These are phyloP conservation scores for Rhododendron simsii DNA, from an alignment of 148 eudicot genomes.

Conservation along the genomic window DNA sequence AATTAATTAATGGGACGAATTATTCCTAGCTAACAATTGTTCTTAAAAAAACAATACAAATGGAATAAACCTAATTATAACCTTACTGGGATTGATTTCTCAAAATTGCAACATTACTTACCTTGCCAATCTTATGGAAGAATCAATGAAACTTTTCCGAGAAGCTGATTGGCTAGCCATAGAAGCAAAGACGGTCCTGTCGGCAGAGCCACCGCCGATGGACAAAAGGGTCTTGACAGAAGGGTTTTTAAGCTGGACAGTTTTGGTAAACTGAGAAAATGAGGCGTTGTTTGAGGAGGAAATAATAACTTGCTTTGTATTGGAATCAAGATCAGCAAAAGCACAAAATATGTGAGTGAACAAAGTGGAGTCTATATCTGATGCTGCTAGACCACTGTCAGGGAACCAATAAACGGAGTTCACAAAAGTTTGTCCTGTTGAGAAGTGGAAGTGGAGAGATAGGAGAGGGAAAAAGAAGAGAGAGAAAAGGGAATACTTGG, in stretches of 20 bases:
- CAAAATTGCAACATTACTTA: background rate
- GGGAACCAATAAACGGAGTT: constrained; percentile 54
- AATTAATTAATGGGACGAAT: too few relatives aligned
- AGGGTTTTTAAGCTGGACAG: constrained; percentile 35
- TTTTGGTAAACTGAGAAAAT: constrained; percentile 36
- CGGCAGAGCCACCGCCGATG: background rate
- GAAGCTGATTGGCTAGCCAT: constrained; percentile 43
- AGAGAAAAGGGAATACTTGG: constrained; percentile 1
- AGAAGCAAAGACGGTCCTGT: background rate
- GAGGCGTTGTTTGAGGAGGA: constrained; percentile 20
- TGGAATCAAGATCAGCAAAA: constrained; percentile 41
- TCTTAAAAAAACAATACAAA: too few relatives aligned
- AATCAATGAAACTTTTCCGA: constrained; percentile 48
- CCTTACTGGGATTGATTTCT: background rate
- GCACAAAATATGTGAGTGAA: constrained; percentile 77
- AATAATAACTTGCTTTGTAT: constrained; percentile 29
- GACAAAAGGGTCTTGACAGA: constrained; percentile 45
- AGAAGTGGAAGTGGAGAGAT: constrained; percentile 6
- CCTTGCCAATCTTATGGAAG: constrained; percentile 41
- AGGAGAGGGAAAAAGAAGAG: constrained; percentile 5
- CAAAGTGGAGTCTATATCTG: constrained; percentile 49
- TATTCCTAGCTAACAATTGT: too few relatives aligned
- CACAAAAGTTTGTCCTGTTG: constrained; percentile 19
- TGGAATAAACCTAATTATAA: background rate
- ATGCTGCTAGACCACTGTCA: constrained; percentile 32